A percentile compares a stretch with the other conserved stretches of the same genome.
These are phyloP conservation scores for Debaryomyces psychrophilus DNA, from an alignment of 1,139 yeast species.

Conservation along the genomic window DNA sequence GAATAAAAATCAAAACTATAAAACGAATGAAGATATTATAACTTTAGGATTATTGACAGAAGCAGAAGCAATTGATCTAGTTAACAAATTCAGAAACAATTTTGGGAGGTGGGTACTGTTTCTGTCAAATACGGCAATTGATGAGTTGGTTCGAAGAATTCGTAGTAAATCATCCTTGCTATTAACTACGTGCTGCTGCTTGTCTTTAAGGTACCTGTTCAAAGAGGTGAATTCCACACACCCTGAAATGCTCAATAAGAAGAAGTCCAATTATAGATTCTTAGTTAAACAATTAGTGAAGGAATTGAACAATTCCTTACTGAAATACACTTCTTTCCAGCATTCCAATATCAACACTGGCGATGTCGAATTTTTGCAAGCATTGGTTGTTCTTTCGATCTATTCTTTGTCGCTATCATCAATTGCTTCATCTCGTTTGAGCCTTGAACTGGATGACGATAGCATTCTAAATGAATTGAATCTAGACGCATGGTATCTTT, in stretches of 20 bases:
- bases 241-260: conserved; percentile 21
- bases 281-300: conserved; percentile 33
- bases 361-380: conserved; percentile 64
- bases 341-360: conserved; percentile 23
- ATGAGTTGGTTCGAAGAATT: conserved; percentile 53
- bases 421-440: conserved; percentile 28
- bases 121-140: conserved; percentile 57
- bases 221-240: conserved; percentile 27
- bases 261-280: conserved; percentile 25
- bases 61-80: conserved; percentile 51
- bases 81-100: conserved; percentile 63
- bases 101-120: conserved; percentile 82
- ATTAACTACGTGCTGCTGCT: conserved; percentile 65
- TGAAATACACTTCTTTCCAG: conserved; percentile 30
- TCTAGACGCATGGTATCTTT: conserved; percentile 64
- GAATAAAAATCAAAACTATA: not conserved
- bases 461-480: conserved; percentile 9
- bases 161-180: conserved; percentile 60
- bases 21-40: conserved; percentile 9
- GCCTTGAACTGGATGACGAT: conserved; percentile 1
- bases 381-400: conserved; percentile 61
- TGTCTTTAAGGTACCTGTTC: conserved; percentile 55
- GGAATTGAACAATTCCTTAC: conserved; percentile 51
- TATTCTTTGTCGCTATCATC: conserved; percentile 64
- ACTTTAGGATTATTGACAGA: conserved; percentile 50